phyloP scores from a whole-genome alignment of 352 stramenopile species.

The Phytopythium chamaehyphon region DNA sequence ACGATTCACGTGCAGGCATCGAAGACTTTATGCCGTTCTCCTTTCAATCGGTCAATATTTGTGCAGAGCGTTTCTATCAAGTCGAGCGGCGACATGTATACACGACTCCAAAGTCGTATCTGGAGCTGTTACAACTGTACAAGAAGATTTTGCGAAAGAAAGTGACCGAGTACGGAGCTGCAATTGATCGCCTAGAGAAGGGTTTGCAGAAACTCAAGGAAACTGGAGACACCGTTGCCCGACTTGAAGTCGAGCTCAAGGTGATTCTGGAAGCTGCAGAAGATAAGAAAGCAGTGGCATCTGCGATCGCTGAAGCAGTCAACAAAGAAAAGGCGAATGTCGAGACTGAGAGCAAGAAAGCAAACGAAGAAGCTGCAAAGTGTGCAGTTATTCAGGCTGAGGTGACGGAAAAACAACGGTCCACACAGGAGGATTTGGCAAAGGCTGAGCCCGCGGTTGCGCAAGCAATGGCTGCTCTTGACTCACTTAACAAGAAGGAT shows the following conservation, averaged over 20 bases:
- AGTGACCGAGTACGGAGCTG: slow-evolving; percentile 83
- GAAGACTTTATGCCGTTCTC: slow-evolving; percentile 96
- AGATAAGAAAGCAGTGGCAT: slow-evolving; percentile 93
- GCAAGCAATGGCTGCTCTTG: slow-evolving; percentile 94
- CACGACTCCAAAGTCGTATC: slow-evolving; percentile 94
- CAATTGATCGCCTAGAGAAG: slow-evolving; percentile 91
- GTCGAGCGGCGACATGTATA: slow-evolving; percentile 92
- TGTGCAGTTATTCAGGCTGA: slow-evolving; percentile 93
- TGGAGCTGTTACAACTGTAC: slow-evolving; percentile 94
- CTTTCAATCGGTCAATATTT: slow-evolving; percentile 92
- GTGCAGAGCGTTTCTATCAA: slow-evolving; percentile 86
- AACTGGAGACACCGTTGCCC: slow-evolving; percentile 89
- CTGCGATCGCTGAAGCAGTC: slow-evolving; percentile 93
- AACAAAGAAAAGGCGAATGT: slow-evolving; percentile 96
- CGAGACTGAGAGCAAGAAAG: slow-evolving; percentile 93
- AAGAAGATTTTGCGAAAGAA: slow-evolving; percentile 92
- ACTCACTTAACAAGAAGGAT: slow-evolving; percentile 97
- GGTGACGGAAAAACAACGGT: slow-evolving; percentile 91
- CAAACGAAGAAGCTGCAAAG: slow-evolving; percentile 89
- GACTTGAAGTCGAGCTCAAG: slow-evolving; percentile 94
- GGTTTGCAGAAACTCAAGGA: slow-evolving; percentile 92
- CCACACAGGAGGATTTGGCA: slow-evolving; percentile 86
- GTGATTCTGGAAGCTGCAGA: slow-evolving; percentile 94
- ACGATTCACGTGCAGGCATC: slow-evolving; percentile 81
- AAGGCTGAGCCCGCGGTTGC: slow-evolving; percentile 94